A percentile compares a stretch with the other conserved stretches of the same genome.
phyloP scores from a whole-genome alignment of 306 rosid species.

The Hippophae tibetana region DNA sequence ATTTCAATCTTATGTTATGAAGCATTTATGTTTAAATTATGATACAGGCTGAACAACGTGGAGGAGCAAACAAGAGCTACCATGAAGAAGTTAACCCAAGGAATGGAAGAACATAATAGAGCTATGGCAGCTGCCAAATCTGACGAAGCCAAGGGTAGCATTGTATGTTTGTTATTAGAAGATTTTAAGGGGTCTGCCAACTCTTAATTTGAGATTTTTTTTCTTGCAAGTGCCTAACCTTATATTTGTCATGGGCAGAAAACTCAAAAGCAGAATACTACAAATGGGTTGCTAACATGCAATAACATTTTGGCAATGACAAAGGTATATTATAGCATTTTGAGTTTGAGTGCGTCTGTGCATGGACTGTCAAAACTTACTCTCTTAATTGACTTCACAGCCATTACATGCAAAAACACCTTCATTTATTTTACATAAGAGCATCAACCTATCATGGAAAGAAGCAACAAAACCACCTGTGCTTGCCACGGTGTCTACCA shows the following conservation, averaged over 20 bases:
- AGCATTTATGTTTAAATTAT: neutral
- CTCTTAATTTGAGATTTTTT: constrained; percentile 9
- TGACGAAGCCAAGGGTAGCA: constrained; percentile 70
- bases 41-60: constrained; percentile 63
- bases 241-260: constrained; percentile 40
- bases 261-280: constrained; percentile 85
- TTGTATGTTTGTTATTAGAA: constrained; percentile 47
- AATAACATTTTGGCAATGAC: constrained; percentile 86
- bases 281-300: constrained; percentile 90
- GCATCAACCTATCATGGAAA: constrained; percentile 92
- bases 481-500: constrained; percentile 28
- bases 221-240: constrained; percentile 2
- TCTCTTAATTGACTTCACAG: constrained; percentile 21
- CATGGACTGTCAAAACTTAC: constrained; percentile 7
- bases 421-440: constrained; percentile 77
- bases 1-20: neutral
- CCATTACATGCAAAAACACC: constrained; percentile 62
- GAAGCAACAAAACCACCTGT: constrained; percentile 56
- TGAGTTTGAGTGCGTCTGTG: constrained; percentile 3
- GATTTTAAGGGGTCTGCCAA: constrained; percentile 4
- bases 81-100: constrained; percentile 91
- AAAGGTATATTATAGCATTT: constrained; percentile 34
- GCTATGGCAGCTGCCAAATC: constrained; percentile 92
- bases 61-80: constrained; percentile 91
- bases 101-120: constrained; percentile 89